phyloP scores from a whole-genome alignment of 805 yeast genomes.

The Metschnikowia lachancei region DNA sequence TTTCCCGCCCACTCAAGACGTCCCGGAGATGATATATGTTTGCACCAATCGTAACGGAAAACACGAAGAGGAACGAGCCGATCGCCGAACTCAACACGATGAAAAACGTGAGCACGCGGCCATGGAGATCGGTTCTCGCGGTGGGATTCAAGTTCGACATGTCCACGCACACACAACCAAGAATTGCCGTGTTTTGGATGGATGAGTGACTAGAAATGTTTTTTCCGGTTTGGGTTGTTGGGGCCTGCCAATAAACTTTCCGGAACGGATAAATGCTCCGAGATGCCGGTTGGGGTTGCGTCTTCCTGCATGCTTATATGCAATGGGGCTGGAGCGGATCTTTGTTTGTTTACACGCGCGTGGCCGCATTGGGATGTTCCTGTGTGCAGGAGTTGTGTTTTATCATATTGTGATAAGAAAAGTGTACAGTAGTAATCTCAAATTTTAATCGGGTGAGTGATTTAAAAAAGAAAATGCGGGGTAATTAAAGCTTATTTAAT shows the following conservation, averaged over 20 bases:
- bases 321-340: neutral
- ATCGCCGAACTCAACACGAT: constrained; percentile 27
- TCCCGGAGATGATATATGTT: constrained; percentile 31
- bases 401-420: too few species aligned
- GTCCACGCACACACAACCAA: too few species aligned
- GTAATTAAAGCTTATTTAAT: too few species aligned
- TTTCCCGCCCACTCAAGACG: constrained; percentile 30
- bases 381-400: neutral
- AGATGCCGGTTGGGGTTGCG: neutral
- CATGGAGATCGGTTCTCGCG: constrained; percentile 19
- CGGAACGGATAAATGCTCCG: neutral
- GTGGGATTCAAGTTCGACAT: constrained; percentile 14
- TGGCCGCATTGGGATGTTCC: too few species aligned
- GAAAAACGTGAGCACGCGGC: constrained; percentile 20
- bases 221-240: neutral
- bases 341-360: constrained; percentile 2
- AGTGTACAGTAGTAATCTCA: too few species aligned
- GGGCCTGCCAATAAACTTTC: neutral
- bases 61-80: constrained; percentile 30
- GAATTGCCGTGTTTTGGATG: too few species aligned
- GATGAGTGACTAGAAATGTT: too few species aligned
- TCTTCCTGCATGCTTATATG: neutral
- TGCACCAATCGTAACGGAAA: constrained; percentile 26
- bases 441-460: too few species aligned
- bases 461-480: too few species aligned